These are phyloP conservation scores for Abelmoschus esculentus DNA, from an alignment of 345 rosid species.

Conservation along the genomic window DNA sequence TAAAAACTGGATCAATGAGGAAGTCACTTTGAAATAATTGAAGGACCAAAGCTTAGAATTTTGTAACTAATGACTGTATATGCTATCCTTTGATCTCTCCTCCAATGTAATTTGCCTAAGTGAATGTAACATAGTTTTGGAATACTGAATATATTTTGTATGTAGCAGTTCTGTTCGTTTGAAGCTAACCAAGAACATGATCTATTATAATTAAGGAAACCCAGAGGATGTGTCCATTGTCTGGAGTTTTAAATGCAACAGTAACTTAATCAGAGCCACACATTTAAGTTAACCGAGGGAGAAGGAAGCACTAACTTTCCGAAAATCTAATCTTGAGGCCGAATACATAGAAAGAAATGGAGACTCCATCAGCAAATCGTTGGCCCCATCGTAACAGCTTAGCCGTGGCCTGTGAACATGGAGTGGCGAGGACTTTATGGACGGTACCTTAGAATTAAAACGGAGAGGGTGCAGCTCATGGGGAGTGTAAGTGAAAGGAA, in stretches of 20 bases:
- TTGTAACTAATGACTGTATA: constrained; percentile 18
- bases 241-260: neutral
- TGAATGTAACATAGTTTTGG: constrained; percentile 3
- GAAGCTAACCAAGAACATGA: neutral
- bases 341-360: neutral
- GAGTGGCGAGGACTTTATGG: neutral
- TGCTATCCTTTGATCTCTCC: neutral
- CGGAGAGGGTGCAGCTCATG: constrained; percentile 1
- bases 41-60: neutral
- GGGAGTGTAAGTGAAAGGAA: neutral
- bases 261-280: neutral
- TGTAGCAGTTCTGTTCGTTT: neutral
- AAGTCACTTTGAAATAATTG: neutral
- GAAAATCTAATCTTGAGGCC: neutral
- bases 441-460: constrained; percentile 2
- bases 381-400: constrained; percentile 3
- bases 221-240: neutral
- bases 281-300: neutral
- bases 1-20: neutral
- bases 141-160: neutral
- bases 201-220: no score
- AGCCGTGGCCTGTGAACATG: neutral
- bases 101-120: neutral
- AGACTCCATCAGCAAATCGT: neutral
- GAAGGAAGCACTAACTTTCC: neutral